phyloP scores from a whole-genome alignment of 495 filamentous ascomycete genomes.

The Glutinoglossum americanum region DNA sequence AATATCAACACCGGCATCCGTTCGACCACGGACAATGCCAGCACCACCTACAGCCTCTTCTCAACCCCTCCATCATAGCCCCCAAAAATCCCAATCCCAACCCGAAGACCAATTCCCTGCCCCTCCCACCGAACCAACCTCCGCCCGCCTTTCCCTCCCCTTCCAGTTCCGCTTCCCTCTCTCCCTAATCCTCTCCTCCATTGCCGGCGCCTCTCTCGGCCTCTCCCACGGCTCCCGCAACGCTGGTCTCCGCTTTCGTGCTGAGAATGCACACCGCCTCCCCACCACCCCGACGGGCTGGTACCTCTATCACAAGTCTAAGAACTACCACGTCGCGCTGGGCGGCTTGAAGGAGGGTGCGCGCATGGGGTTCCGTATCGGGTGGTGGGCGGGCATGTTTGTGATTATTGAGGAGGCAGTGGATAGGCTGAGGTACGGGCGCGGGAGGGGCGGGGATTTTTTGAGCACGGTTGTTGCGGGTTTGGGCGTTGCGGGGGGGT shows the following conservation, averaged over 20 bases:
- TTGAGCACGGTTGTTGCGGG: slow-evolving; percentile 59
- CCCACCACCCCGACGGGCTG: slow-evolving; percentile 64
- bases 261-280: slow-evolving; percentile 83
- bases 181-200: slow-evolving; percentile 33
- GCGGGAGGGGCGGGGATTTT: slow-evolving; percentile 35
- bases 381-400: slow-evolving; percentile 43
- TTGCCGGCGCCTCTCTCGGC: slow-evolving; percentile 47
- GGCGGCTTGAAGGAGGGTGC: slow-evolving; percentile 58
- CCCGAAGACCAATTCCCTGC: neutral
- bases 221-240: slow-evolving; percentile 46
- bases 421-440: slow-evolving; percentile 27
- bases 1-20: neutral
- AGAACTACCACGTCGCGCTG: slow-evolving; percentile 66
- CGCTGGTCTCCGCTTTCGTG: slow-evolving; percentile 64
- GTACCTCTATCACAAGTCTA: slow-evolving; percentile 95
- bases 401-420: slow-evolving; percentile 65
- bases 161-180: slow-evolving; percentile 41
- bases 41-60: neutral
- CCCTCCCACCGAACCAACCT: neutral
- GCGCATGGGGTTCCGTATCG: slow-evolving; percentile 49
- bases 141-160: slow-evolving; percentile 39
- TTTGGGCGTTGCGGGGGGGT: slow-evolving; percentile 59
- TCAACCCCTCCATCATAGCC: neutral
- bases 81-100: no score
- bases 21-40: neutral